Percentiles rank a stretch among this genome's conserved stretches.
phyloP scores from a whole-genome alignment of 2,329 filamentous ascomycete genomes.

The Diaporthe sp. region DNA sequence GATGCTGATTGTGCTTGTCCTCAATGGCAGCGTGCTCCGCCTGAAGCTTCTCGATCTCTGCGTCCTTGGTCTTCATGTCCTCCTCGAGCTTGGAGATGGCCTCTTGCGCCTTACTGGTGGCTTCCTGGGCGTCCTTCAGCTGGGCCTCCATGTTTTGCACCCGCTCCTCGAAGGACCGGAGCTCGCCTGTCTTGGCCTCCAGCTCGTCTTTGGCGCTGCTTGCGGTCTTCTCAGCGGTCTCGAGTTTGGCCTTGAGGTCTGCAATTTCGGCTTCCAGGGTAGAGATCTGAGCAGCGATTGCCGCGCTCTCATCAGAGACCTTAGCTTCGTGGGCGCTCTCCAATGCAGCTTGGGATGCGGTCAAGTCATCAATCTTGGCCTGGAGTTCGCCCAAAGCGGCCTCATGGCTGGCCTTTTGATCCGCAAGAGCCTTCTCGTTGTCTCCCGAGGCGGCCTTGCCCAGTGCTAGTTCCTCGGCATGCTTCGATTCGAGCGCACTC shows the following conservation, averaged over 20 bases:
- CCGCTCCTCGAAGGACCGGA: slow-evolving; percentile 55
- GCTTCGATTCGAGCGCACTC: slow-evolving; percentile 65
- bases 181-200: slow-evolving; percentile 57
- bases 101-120: slow-evolving; percentile 59
- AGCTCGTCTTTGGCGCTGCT: slow-evolving; percentile 59
- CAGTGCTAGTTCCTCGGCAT: slow-evolving; percentile 64
- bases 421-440: slow-evolving; percentile 63
- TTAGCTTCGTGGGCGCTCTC: slow-evolving; percentile 61
- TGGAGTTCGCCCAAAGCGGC: slow-evolving; percentile 62
- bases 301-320: slow-evolving; percentile 59
- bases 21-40: slow-evolving; percentile 57
- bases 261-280: slow-evolving; percentile 66
- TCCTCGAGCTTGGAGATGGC: slow-evolving; percentile 63
- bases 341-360: slow-evolving; percentile 60
- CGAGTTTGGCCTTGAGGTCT: slow-evolving; percentile 63
- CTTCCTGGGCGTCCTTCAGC: slow-evolving; percentile 60
- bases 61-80: slow-evolving; percentile 62
- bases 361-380: slow-evolving; percentile 67
- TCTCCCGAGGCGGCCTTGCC: slow-evolving; percentile 59
- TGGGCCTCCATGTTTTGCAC: slow-evolving; percentile 60
- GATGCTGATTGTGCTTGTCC: slow-evolving; percentile 68
- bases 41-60: slow-evolving; percentile 64
- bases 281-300: slow-evolving; percentile 60
- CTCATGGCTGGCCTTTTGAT: slow-evolving; percentile 66
- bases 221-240: slow-evolving; percentile 61